Evolutionary conservation across 176 grass and related monocot species (phyloP), one percentile per base, ranked within the genome.

Genomic region (Neostapfia colusana): DNA sequence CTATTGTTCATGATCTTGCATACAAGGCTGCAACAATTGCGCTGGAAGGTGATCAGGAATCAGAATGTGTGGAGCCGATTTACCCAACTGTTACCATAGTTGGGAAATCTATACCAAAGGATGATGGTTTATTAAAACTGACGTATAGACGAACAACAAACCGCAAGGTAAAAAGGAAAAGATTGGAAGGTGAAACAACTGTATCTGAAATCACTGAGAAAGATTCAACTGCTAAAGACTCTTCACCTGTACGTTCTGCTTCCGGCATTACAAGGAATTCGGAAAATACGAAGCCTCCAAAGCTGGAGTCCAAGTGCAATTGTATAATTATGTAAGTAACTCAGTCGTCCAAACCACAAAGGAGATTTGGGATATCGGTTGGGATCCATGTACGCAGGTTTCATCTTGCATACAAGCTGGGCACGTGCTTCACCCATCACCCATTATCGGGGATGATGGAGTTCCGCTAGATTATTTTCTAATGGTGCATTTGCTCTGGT

Each of bases 241-340:
- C 73, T 18, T 83, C 83, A 31, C 84, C 79, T 69, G 74, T 74
- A 26, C 63, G 50, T 76, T 82, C 87, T 61, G 41, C 72, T 85
- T 72, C 76, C 0, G 85, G 80, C 64, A 61, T 84, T 72, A 25
- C 78, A 61, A 86, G 84, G 38, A 85, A 81, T 74, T 81, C 78
- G 1, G 88, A 93, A 68, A 85, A 50, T 48, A 66, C 77, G 73
- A 97, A 93, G 71, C 88, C 81, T 54, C 90, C 90, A 39, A 97
- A 93, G 49, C 31, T 97, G 83, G 93, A 97, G 87, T 88, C 93
- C 35, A 97, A 93, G 76, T 97, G 93, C 87, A 97, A 93, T 64
- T 97, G 93, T 86, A 85, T 81, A 85, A 89, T 97, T 67, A 97
- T 97, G 93, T 97, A 86, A 85, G 67, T 84, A 31, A 31, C 16